These are phyloP conservation scores for Cicer cuneatum DNA, from an alignment of 306 rosid species.

Conservation along the genomic window DNA sequence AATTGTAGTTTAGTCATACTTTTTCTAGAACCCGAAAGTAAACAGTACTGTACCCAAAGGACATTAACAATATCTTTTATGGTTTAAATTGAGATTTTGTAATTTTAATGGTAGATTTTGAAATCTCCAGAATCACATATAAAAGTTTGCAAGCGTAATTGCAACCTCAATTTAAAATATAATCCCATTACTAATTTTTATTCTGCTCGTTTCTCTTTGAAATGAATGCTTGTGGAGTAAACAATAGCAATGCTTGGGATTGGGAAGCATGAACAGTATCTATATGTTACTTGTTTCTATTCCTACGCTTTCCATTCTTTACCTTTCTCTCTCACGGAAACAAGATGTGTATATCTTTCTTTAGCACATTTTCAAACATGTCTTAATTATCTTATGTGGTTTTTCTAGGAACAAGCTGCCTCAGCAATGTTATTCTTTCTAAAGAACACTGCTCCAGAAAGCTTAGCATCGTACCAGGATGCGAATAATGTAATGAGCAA, in stretches of 20 bases:
- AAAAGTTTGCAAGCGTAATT: no score
- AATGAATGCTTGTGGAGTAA: no score
- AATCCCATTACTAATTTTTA: no score
- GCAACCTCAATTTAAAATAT: no score
- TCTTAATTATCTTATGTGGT: conserved; percentile 9
- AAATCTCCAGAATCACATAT: no score
- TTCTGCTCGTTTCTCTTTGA: no score
- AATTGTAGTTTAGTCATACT: no score
- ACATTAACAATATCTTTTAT: no score
- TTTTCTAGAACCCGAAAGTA: no score
- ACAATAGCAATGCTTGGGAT: background rate
- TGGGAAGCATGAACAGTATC: background rate
- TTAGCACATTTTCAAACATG: conserved; percentile 1
- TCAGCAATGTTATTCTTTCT: conserved; percentile 53
- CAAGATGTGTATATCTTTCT: background rate
- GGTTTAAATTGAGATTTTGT: no score
- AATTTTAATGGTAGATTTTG: no score
- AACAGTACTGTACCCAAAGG: no score
- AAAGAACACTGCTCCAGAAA: conserved; percentile 55
- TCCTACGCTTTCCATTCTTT: background rate
- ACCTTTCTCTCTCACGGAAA: background rate
- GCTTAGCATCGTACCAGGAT: conserved; percentile 34
- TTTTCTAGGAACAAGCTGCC: conserved; percentile 52
- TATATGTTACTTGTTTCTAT: background rate
- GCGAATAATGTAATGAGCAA: conserved; percentile 33